phyloP scores from a whole-genome alignment of 768 basidiomycete species.

The Lyophyllum decastes region DNA sequence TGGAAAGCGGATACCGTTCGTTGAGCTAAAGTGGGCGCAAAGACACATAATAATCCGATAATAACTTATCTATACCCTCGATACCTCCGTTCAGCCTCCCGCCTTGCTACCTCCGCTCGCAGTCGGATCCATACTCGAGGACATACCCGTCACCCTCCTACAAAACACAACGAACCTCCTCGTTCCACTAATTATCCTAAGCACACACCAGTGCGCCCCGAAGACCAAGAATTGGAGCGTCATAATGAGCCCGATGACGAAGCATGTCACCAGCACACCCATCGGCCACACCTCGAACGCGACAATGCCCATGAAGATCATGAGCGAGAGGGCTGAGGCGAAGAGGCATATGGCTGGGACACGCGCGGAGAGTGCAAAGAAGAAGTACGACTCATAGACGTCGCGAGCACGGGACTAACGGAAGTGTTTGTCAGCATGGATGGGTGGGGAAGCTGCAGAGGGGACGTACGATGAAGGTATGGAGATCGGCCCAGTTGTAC shows the following conservation, averaged over 20 bases:
- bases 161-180: background rate
- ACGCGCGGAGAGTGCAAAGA: slow-evolving; percentile 68
- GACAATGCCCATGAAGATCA: slow-evolving; percentile 59
- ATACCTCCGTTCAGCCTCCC: background rate
- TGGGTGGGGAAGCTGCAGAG: background rate
- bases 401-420: slow-evolving; percentile 51
- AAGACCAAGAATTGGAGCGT: slow-evolving; percentile 68
- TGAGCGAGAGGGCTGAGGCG: slow-evolving; percentile 54
- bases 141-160: background rate
- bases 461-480: slow-evolving; percentile 55
- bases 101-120: background rate
- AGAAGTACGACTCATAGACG: slow-evolving; percentile 61
- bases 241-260: slow-evolving; percentile 57
- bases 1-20: too few relatives aligned
- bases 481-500: slow-evolving; percentile 54
- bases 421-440: background rate
- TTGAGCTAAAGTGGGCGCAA: too few relatives aligned
- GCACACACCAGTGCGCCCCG: slow-evolving; percentile 26
- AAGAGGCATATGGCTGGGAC: slow-evolving; percentile 66
- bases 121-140: background rate
- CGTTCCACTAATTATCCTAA: background rate
- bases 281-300: slow-evolving; percentile 66
- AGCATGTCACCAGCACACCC: slow-evolving; percentile 61
- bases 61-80: too few relatives aligned
- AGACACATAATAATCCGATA: too few relatives aligned